phyloP scores from a whole-genome alignment of 805 yeast species.

The Candida verbasci region DNA sequence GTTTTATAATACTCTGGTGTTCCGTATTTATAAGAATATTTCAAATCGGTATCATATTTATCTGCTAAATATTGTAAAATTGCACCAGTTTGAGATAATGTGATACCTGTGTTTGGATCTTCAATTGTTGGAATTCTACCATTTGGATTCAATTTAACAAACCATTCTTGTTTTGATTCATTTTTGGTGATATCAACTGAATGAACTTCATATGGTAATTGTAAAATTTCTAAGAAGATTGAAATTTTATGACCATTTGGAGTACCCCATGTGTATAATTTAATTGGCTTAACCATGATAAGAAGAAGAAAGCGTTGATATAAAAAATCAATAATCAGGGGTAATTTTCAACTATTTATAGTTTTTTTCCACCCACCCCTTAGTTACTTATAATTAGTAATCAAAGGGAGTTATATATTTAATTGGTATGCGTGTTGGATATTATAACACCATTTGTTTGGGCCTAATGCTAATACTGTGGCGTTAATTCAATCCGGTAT shows the following conservation, averaged over 20 bases:
- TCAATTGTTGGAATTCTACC: slow-evolving; percentile 59
- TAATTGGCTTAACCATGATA: slow-evolving; percentile 8
- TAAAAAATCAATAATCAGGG: background rate
- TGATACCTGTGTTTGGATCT: slow-evolving; percentile 38
- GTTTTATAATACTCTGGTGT: slow-evolving; percentile 47
- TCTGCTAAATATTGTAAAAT: slow-evolving; percentile 57
- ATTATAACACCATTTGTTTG: too few relatives aligned
- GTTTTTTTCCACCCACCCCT: background rate
- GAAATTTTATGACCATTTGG: slow-evolving; percentile 45
- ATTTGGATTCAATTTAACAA: slow-evolving; percentile 52
- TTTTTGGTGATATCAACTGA: slow-evolving; percentile 36
- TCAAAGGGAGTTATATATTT: too few relatives aligned
- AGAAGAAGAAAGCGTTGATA: background rate
- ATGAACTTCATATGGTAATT: slow-evolving; percentile 37
- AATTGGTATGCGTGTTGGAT: too few relatives aligned
- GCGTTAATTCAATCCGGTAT: too few relatives aligned
- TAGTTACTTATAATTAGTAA: too few relatives aligned
- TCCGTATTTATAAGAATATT: slow-evolving; percentile 35
- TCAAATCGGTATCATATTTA: slow-evolving; percentile 52
- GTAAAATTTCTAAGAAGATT: slow-evolving; percentile 37
- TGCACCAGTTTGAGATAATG: slow-evolving; percentile 58
- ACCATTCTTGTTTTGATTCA: slow-evolving; percentile 57
- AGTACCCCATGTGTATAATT: slow-evolving; percentile 25
- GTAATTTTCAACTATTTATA: background rate
- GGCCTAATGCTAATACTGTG: too few relatives aligned